These are phyloP conservation scores for Diplodia scrobiculata DNA, from an alignment of 2,329 filamentous ascomycete genomes.

Conservation along the genomic window DNA sequence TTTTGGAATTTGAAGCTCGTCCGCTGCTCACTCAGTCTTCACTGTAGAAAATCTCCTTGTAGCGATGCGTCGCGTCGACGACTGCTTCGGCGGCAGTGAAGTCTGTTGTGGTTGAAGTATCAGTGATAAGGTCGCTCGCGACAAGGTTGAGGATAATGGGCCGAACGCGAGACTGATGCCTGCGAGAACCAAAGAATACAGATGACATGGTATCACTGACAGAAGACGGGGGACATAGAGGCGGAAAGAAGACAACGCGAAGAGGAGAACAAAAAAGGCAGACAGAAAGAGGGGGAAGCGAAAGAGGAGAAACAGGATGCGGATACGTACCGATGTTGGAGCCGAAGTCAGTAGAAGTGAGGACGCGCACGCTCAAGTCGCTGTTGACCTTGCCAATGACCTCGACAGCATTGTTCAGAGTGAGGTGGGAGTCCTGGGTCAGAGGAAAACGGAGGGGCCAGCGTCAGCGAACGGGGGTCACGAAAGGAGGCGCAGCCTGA, in stretches of 20 bases:
- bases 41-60: constrained; percentile 78
- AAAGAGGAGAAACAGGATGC: background rate
- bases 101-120: constrained; percentile 55
- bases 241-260: background rate
- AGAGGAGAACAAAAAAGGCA: background rate
- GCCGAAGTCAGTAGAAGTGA: constrained; percentile 71
- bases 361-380: constrained; percentile 70
- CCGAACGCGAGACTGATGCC: background rate
- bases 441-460: background rate
- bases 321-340: constrained; percentile 64
- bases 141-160: background rate
- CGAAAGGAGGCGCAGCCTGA: constrained; percentile 1
- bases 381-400: constrained; percentile 78
- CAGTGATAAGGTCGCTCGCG: background rate
- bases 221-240: background rate
- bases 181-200: background rate
- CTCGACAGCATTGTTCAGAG: constrained; percentile 70
- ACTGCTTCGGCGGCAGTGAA: constrained; percentile 74
- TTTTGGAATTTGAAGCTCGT: background rate
- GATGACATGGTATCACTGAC: background rate
- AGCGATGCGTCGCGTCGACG: constrained; percentile 80
- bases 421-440: constrained; percentile 68
- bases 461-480: constrained; percentile 2
- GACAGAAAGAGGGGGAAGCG: background rate
- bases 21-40: constrained; percentile 28